Evolutionary conservation across 2,329 filamentous ascomycete species (phyloP), one percentile per base, ranked within the genome.

Genomic region (Ramularia endophylla): DNA sequence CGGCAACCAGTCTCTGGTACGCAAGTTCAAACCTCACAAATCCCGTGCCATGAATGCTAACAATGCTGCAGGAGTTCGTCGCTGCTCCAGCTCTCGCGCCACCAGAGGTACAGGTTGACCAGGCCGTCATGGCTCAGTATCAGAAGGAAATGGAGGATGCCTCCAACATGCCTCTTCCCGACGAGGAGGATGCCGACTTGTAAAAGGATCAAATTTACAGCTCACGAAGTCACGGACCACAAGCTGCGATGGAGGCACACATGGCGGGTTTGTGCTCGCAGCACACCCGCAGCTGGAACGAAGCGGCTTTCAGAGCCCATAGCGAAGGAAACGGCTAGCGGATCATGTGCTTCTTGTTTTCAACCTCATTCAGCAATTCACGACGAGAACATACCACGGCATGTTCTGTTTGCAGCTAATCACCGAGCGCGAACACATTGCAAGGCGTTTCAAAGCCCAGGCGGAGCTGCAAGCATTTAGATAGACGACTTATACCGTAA

Each of bases 71-170:
- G 87, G 90, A 97, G 69, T 97, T 98, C 65, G 90, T 97, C 60
- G 92, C 92, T 61, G 89, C 87, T 50, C 86, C 87, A 52, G 92
- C 92, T 59, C 83, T 98, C 59, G 92, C 90, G 55, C 92, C 92
- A 58, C 89, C 92, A 49, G 90, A 92, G 67, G 87, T 90, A 59
- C 73, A 82, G 65, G 87, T 98, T 69, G 87, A 97, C 72, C 78
- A 85, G 70, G 77, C 74, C 41, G 82, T 94, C 53, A 78, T 95
- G 61, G 75, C 78, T 58, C 68, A 87, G 73, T 94, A 94, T 77
- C 74, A 83, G 69, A 74, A 83, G 70, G 92, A 98, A 77, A 94
- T 98, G 87, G 70, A 78, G 48, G 77, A 75, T 37, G 92, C 92
- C 51, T 80, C 84, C 51, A 59, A 75, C 52, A 80, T 85, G 80